Conservation (phyloP, 2,329 filamentous ascomycete species). For the Seiridium unicorne region DNA sequence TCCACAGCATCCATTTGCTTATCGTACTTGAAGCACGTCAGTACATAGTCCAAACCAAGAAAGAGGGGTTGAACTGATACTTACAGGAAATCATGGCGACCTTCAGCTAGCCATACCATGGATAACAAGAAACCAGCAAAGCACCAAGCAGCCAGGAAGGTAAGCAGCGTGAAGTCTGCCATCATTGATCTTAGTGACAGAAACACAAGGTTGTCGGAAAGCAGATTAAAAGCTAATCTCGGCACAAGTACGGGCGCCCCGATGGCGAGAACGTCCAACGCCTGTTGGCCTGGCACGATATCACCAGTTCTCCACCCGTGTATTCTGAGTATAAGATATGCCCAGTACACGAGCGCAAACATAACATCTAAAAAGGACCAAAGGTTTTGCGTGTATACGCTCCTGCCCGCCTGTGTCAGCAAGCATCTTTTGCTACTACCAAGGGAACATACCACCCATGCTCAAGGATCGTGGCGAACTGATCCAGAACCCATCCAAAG, state of each 20-base stretch:
- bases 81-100: conserved; percentile 56
- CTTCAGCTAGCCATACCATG: conserved; percentile 74
- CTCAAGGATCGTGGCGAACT: conserved; percentile 73
- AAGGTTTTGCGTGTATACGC: conserved; percentile 82
- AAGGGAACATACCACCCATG: conserved; percentile 59
- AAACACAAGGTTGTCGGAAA: conserved; percentile 83
- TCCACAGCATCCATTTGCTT: conserved; percentile 89
- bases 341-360: conserved; percentile 69
- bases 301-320: conserved; percentile 56
- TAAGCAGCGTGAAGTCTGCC: conserved; percentile 78
- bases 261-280: conserved; percentile 76
- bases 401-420: conserved; percentile 42
- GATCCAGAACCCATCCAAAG: conserved; percentile 76
- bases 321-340: conserved; percentile 67
- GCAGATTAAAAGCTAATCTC: conserved; percentile 76
- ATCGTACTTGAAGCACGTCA: conserved; percentile 53
- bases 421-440: not conserved
- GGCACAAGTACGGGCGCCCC: conserved; percentile 77
- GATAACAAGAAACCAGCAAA: conserved; percentile 80
- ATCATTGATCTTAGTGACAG: conserved; percentile 82
- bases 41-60: not conserved
- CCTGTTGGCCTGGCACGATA: conserved; percentile 57
- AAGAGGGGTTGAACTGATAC: conserved; percentile 14
- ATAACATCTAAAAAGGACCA: conserved; percentile 86
- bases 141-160: conserved; percentile 75